Evolutionary conservation across 2,329 filamentous ascomycete genomes (phyloP), one percentile per base, ranked within the genome.

Genomic region (Byssochlamys sp.): DNA sequence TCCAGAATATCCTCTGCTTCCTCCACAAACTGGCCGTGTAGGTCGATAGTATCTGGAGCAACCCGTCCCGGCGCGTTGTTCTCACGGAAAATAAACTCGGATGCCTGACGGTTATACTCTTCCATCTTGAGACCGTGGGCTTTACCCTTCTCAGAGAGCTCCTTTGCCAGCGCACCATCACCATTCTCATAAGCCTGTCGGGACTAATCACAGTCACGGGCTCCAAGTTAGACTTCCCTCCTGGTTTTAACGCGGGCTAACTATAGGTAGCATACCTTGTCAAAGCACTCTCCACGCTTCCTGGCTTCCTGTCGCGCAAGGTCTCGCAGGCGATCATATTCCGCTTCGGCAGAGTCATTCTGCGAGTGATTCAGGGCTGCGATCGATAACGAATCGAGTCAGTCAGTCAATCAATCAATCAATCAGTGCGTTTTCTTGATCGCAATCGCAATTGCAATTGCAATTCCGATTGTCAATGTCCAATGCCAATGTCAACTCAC

Each of bases 21-120:
- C 71, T 96, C 90, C 59, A 96, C 91, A 67, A 88, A 96, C 69
- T 95, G 88, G 2, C 94, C 94, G 73, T 99, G 94, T 53, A 99
- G 80, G 75, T 99, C 94, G 66, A 99, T 91, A 7, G 88, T 90
- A 74, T 97, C 92, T 48, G 79, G 79, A 14, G 84, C 81, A 9
- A 95, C 87, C 60, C 87, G 84, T 19, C 84, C 89, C 2, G 79
- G 73, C 24, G 89, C 86, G 71, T 97, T 97, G 78, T 96, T 96
- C 76, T 92, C 90, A 48, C 91, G 87, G 78, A 99, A 96, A 71
- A 97, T 97, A 74, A 84, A 95, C 59, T 96, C 89, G 59, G 89
- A 90, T 1, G 94, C 94, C 73, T 96, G 90, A 63, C 83, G 85
- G 79, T 96, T 96, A 77, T 91, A 95, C 59, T 87, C 80, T 63